A percentile compares a stretch with the other conserved stretches of the same genome.
Evolutionary conservation across 148 eudicot genomes (phyloP).

Genomic region (Fagopyrum tataricum): DNA sequence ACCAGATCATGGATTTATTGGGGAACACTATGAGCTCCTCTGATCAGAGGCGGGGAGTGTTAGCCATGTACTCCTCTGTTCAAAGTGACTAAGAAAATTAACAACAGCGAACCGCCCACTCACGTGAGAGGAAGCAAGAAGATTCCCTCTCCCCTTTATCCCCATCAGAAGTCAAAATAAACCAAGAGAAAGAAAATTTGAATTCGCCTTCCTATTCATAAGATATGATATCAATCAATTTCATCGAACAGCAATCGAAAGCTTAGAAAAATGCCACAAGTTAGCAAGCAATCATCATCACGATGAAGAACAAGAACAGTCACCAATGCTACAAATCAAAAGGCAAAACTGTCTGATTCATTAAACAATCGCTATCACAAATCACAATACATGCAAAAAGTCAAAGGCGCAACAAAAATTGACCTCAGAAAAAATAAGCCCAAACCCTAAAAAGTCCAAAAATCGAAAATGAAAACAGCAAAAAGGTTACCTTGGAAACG

Average conservation of each 20-base stretch:
- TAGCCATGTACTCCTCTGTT: neutral
- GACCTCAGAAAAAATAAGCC: neutral
- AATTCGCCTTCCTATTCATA: neutral
- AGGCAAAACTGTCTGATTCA: neutral
- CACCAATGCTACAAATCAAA: neutral
- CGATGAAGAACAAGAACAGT: neutral
- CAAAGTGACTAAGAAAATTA: neutral
- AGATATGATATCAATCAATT: neutral
- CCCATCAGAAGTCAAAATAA: neutral
- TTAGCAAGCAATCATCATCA: neutral
- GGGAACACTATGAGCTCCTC: neutral
- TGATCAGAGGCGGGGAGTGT: neutral
- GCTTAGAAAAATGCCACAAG: neutral
- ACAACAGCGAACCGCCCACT: neutral
- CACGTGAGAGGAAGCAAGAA: neutral
- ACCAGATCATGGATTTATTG: neutral
- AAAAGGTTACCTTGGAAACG: slow-evolving; percentile 41
- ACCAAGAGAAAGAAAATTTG: neutral
- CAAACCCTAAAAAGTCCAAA: neutral
- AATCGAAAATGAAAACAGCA: neutral
- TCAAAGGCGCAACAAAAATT: neutral
- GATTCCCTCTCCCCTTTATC: neutral
- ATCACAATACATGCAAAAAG: slow-evolving; percentile 3
- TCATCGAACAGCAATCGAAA: neutral
- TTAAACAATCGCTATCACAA: neutral